Evolutionary conservation across 2,329 filamentous ascomycete genomes (phyloP), one percentile per base, ranked within the genome.

Genomic region (Lachnellula cervina): DNA sequence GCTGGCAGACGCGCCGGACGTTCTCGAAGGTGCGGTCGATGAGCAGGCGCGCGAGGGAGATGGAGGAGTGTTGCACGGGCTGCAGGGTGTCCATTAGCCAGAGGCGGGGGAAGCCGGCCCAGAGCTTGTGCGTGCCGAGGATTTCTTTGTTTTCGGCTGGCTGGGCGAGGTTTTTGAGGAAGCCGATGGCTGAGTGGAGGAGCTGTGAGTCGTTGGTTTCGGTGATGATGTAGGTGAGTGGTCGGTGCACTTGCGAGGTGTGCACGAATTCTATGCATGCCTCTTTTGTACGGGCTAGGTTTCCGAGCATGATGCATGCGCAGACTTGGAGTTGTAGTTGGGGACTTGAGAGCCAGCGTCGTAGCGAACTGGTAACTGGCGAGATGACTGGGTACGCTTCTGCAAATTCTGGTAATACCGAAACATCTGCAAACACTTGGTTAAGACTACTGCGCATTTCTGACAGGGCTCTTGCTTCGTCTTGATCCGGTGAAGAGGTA

Each of bases 121-220:
- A 46, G 19, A 77, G 70, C 3, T 74, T 71, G 3, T 85, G 71
- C 2, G 85, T 69, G 0, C 70, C 78, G 1, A 87, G 72, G 0
- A 70, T 48, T 2, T 73, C 59, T 66, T 84, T 86, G 69, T 86
- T 86, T 25, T 68, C 66, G 0, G 70, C 55, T 0, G 82, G 80
- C 50, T 87, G 81, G 25, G 83, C 80, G 8, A 87, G 77, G 66
- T 87, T 87, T 68, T 84, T 86, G 57, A 86, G 76, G 63, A 85
- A 84, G 7, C 81, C 79, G 17, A 87, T 72, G 2, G 75, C 72
- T 1, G 81, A 76, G 64, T 86, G 82, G 0, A 83, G 72, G 16
- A 83, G 76, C 58, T 84, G 80, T 0, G 76, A 67, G 58, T 79
- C 74, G 7, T 53, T 66, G 0, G 72, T 63, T 25, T 77, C 68